Base-by-base conservation (phyloP, 345 rosid species). In the Eucalyptus brandiana region DNA sequence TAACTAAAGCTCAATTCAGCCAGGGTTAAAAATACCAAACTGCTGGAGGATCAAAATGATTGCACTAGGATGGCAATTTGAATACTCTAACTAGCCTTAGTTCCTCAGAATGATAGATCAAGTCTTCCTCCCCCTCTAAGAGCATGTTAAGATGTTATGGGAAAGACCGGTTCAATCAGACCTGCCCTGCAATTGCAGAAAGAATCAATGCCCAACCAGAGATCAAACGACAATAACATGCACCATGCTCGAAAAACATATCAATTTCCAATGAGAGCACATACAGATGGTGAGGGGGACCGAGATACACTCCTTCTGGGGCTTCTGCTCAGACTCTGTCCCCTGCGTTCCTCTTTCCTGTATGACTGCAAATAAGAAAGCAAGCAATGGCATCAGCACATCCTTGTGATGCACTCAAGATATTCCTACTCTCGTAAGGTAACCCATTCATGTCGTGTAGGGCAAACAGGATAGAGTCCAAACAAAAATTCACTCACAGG, bases 401-500 rank as follows among this genome's bases (percentile, higher is more conserved):
- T 76, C 47, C 42, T 21, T 76, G 30, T 40, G 26, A 72, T 34
- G 47, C 24, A 40, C 47, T 21, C 47, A 76, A 40, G 47, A 76
- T 76, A 37, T 37, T 76, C 16, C 34, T 26, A 62, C 18, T 53
- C 28, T 32, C 19, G n/a, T 62, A 9, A 24, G 23, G 48, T 12
- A 60, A 58, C 26, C 45, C 54, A 53, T 47, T 86, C 17, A 50
- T 49, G 60, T 53, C 9, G 28, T 19, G 56, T 86, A 19, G 24
- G 44, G 58, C 67, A 87, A 87, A 53, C 47, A 21, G 47, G 19
- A 87, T 24, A 37, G 30, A 21, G 47, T 51, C 17, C 87, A 69
- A n/a, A 40, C 26, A 87, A 47, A 32, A 69, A 88, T 87, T 42
- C 80, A 94, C 98, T 96, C 94, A 95, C 98, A 8, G 96, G 92